Base-by-base conservation (phyloP, 2,329 filamentous ascomycete genomes). In the Xylariomycetidae sp. region DNA sequence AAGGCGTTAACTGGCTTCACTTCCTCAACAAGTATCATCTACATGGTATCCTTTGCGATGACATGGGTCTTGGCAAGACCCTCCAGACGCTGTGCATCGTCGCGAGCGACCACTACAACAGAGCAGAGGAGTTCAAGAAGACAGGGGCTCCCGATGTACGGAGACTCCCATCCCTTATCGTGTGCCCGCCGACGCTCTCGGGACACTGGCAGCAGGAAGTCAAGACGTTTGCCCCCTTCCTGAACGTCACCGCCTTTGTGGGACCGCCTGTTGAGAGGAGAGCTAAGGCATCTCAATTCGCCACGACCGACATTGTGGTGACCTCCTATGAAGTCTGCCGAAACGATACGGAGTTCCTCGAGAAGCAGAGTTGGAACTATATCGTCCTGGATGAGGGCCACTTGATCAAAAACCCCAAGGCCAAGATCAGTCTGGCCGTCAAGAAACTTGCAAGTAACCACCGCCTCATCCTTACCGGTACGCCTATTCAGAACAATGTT, bases 191-290 rank as follows among this genome's bases (percentile, higher is more conserved):
- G 1, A 96, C 92, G 0, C 71, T 98, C 16, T 95, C 92, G 13
- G 92, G 93, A 7, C 92, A 98, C 61, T 98, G 92, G 92, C 89
- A 95, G 59, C 92, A 98, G 56, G 92, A 98, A 58, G 89, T 98
- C 50, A 87, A 85, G 54, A 82, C 88, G 30, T 98, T 95, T 52
- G 90, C 93, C 2, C 92, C 92, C 0, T 98, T 98, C 73, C 71
- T 98, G 26, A 82, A 75, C 19, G 87, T 88, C 23, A 81, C 88
- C 5, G 84, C 90, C 3, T 98, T 96, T 52, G 89, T 96, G 36
- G 92, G 92, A 1, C 82, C 88, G 2, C 89, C 92, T 1, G 68
- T 73, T 1, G 87, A 96, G 57, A 81, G 92, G 44, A 76, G 77
- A 43, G 75, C 76, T 23, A 70, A 90, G 47, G 78, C 82, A 45